These are phyloP conservation scores for Rhypophila decipiens DNA, from an alignment of 495 filamentous ascomycete genomes.

Conservation along the genomic window DNA sequence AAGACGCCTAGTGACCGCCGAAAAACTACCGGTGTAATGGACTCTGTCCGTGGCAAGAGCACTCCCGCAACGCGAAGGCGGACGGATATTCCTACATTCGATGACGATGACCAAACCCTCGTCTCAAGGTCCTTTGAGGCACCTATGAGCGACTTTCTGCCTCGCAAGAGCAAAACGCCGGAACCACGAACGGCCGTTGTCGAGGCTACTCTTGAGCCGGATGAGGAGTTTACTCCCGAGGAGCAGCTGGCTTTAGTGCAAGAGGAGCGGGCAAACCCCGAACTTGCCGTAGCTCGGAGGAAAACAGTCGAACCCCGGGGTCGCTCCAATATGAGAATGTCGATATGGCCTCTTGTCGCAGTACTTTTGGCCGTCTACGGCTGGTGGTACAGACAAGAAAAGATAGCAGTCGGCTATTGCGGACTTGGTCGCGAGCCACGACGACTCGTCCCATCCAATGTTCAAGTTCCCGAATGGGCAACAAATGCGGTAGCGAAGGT, in stretches of 20 bases:
- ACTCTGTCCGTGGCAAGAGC: slow-evolving; percentile 17
- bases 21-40: slow-evolving; percentile 28
- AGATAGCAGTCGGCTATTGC: slow-evolving; percentile 90
- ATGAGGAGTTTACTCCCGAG: slow-evolving; percentile 92
- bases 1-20: slow-evolving; percentile 37
- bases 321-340: slow-evolving; percentile 31
- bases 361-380: slow-evolving; percentile 65
- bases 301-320: slow-evolving; percentile 5
- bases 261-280: slow-evolving; percentile 43
- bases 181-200: slow-evolving; percentile 18
- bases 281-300: slow-evolving; percentile 19
- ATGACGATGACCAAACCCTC: slow-evolving; percentile 13
- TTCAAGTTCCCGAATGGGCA: slow-evolving; percentile 41
- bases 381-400: slow-evolving; percentile 86
- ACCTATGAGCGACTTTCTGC: slow-evolving; percentile 23
- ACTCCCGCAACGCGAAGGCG: slow-evolving; percentile 28
- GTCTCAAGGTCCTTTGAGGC: slow-evolving; percentile 45
- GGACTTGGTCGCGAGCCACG: slow-evolving; percentile 64
- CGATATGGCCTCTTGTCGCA: slow-evolving; percentile 60
- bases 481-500: slow-evolving; percentile 29
- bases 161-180: slow-evolving; percentile 16
- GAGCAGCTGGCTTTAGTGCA: slow-evolving; percentile 69
- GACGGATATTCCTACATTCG: slow-evolving; percentile 26
- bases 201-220: slow-evolving; percentile 47
- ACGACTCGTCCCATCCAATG: slow-evolving; percentile 35